Evolutionary conservation across 1,284 basidiomycete species (phyloP).

Genomic region (Sporisorium scitamineum): DNA sequence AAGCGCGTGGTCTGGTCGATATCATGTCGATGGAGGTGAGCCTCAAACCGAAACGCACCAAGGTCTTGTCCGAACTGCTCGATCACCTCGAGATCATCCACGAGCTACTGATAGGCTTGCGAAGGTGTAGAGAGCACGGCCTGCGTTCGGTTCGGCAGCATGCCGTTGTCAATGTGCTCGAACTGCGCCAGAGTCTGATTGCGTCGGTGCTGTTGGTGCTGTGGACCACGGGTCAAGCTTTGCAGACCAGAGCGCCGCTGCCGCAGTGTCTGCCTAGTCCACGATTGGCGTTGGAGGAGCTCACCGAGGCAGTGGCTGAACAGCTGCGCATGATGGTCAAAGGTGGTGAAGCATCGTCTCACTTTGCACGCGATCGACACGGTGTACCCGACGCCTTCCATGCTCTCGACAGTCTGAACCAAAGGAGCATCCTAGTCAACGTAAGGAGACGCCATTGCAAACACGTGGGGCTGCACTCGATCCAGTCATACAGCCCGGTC

Average conservation of each 20-base stretch:
- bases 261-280: conserved; percentile 72
- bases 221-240: conserved; percentile 71
- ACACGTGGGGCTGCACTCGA: conserved; percentile 58
- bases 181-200: conserved; percentile 71
- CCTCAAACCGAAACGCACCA: conserved; percentile 71
- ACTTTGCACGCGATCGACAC: neutral
- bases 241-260: conserved; percentile 70
- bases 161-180: conserved; percentile 71
- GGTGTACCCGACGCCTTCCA: conserved; percentile 37
- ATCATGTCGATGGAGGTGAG: conserved; percentile 70
- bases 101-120: conserved; percentile 70
- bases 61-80: conserved; percentile 70
- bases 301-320: conserved; percentile 53
- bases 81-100: conserved; percentile 69
- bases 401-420: conserved; percentile 36
- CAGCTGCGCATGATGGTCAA: conserved; percentile 30
- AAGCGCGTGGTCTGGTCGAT: conserved; percentile 68
- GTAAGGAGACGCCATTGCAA: conserved; percentile 33
- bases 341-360: conserved; percentile 4
- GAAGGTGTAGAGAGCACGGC: conserved; percentile 69
- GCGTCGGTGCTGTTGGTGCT: conserved; percentile 71
- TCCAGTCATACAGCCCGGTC: conserved; percentile 26
- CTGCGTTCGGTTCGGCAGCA: conserved; percentile 67
- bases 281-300: conserved; percentile 64
- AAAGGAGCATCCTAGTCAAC: conserved; percentile 8